These are phyloP conservation scores for Phaeosphaeria sp. DNA, from an alignment of 2,329 filamentous ascomycete species.

Conservation along the genomic window DNA sequence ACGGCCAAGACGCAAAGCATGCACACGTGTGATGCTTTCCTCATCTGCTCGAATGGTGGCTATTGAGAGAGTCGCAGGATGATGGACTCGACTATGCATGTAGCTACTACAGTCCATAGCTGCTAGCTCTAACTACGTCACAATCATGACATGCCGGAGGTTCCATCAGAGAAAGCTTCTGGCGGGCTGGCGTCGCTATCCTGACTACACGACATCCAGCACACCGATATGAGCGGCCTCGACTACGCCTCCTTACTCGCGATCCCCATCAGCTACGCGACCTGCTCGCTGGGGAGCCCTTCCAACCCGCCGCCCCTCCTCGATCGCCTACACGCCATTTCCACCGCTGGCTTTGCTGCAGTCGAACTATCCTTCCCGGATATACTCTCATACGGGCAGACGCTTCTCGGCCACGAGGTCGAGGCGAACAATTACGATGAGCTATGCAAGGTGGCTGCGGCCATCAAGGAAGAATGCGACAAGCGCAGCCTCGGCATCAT, in stretches of 20 bases:
- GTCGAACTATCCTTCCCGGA: constrained; percentile 80
- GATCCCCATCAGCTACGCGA: constrained; percentile 62
- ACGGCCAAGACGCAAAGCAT: not conserved
- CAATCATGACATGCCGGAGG: constrained; percentile 6
- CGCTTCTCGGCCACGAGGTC: constrained; percentile 59
- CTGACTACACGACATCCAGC: not conserved
- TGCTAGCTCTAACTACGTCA: constrained; percentile 23
- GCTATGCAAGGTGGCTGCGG: constrained; percentile 61
- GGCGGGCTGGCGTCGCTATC: not conserved
- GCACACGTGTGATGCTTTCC: not conserved
- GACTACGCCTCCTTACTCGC: constrained; percentile 43
- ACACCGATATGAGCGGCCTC: constrained; percentile 38
- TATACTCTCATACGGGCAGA: constrained; percentile 67
- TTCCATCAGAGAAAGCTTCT: not conserved
- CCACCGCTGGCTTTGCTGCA: constrained; percentile 68
- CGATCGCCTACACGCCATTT: constrained; percentile 67
- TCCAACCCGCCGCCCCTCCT: constrained; percentile 58
- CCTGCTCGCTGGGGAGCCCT: constrained; percentile 60
- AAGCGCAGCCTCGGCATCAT: constrained; percentile 66
- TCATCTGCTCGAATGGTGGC: not conserved
- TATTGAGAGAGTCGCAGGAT: not conserved
- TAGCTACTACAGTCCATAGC: not conserved
- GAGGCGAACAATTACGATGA: constrained; percentile 65
- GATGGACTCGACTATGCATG: not conserved
- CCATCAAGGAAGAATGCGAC: constrained; percentile 63